These are phyloP conservation scores for Didymella glomerata DNA, from an alignment of 2,329 filamentous ascomycete species.

Conservation along the genomic window DNA sequence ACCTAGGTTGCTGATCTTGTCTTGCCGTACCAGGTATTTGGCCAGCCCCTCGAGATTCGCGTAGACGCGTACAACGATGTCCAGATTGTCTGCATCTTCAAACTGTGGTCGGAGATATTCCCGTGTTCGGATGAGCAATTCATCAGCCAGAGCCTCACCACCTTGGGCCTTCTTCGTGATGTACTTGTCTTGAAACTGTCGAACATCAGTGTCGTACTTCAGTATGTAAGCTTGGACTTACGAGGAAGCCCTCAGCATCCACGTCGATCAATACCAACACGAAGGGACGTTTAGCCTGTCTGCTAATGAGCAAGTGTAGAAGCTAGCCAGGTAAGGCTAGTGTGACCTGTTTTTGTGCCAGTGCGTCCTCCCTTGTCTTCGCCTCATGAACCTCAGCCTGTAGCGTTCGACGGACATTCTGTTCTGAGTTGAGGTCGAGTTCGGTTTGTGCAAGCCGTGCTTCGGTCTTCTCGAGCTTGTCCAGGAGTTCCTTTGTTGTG, in stretches of 20 bases:
- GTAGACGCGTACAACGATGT: conserved; percentile 48
- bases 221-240: conserved; percentile 17
- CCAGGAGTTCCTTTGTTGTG: conserved; percentile 44
- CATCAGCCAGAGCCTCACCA: conserved; percentile 47
- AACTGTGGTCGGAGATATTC: conserved; percentile 49
- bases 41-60: conserved; percentile 51
- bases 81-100: conserved; percentile 47
- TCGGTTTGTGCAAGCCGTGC: conserved; percentile 47
- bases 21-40: conserved; percentile 47
- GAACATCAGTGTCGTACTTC: conserved; percentile 5
- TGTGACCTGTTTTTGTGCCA: conserved; percentile 44
- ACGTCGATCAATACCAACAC: conserved; percentile 50
- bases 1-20: conserved; percentile 48
- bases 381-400: conserved; percentile 47
- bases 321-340: conserved; percentile 2
- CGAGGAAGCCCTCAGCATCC: conserved; percentile 49
- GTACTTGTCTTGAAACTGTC: conserved; percentile 50
- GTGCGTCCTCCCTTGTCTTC: conserved; percentile 36
- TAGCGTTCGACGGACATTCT: conserved; percentile 49
- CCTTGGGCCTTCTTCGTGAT: conserved; percentile 47
- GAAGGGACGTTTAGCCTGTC: conserved; percentile 46
- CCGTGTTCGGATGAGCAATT: conserved; percentile 44
- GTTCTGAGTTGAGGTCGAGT: conserved; percentile 50
- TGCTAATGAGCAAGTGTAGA: conserved; percentile 18
- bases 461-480: conserved; percentile 51